Evolutionary conservation across 805 yeast genomes (phyloP).

Genomic region (Nakazawaea pomicola): DNA sequence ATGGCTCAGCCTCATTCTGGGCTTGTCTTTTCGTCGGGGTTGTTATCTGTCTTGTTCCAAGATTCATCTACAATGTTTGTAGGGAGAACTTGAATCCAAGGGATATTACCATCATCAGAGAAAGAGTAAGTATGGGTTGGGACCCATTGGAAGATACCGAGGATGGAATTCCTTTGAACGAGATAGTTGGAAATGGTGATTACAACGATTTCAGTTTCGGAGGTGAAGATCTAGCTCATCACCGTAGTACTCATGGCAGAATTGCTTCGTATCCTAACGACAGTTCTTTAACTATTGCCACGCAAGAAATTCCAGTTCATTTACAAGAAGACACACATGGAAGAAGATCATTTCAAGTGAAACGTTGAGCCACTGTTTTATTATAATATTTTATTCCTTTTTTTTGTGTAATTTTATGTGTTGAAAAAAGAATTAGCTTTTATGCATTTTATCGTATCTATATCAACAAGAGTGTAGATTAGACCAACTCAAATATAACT

Average conservation of each 20-base stretch:
- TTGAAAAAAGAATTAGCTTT: too few species aligned
- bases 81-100: conserved; percentile 51
- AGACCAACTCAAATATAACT: not conserved
- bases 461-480: too few species aligned
- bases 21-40: conserved; percentile 53
- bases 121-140: conserved; percentile 55
- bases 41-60: conserved; percentile 56
- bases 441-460: too few species aligned
- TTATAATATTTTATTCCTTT: not conserved
- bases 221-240: conserved; percentile 9
- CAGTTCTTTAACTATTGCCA: conserved; percentile 22
- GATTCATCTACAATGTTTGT: conserved; percentile 55
- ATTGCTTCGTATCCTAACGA: conserved; percentile 12
- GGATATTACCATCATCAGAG: conserved; percentile 72
- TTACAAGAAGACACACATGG: conserved; percentile 18
- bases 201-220: conserved; percentile 12
- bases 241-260: not conserved
- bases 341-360: conserved; percentile 5
- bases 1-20: conserved; percentile 65
- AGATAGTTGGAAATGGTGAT: conserved; percentile 10
- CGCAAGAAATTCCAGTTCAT: conserved; percentile 35
- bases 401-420: too few species aligned
- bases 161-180: conserved; percentile 9
- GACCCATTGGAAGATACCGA: conserved; percentile 10
- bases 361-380: not conserved